phyloP scores from a whole-genome alignment of 257 asterid genomes.

The Solanum piurae region DNA sequence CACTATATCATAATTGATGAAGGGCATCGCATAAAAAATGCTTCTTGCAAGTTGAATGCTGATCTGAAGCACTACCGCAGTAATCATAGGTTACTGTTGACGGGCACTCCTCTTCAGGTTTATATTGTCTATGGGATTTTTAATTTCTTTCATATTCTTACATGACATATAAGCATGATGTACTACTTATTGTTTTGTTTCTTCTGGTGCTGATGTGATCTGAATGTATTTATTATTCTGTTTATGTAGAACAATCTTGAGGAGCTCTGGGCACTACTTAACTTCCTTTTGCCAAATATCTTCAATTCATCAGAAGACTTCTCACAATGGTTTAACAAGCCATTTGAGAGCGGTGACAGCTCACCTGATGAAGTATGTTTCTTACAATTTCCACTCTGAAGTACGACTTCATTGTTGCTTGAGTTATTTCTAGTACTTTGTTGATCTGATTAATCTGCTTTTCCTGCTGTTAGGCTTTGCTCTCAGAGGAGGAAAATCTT shows the following conservation, averaged over 20 bases:
- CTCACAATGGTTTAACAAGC: conserved; percentile 99
- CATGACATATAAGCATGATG: background rate
- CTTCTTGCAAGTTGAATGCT: conserved; percentile 99
- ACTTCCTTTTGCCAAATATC: conserved; percentile 93
- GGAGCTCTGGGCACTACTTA: conserved; percentile 98
- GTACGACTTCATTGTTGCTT: background rate
- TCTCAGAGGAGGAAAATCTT: conserved; percentile 99
- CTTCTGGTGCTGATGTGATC: background rate
- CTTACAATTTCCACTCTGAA: background rate
- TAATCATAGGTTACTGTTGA: conserved; percentile 89
- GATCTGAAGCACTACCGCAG: conserved; percentile 90
- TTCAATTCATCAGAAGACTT: conserved; percentile 97
- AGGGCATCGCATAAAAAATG: conserved; percentile 99
- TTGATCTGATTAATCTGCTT: conserved; percentile 6
- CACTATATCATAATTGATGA: conserved; percentile 94
- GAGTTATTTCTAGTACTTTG: background rate
- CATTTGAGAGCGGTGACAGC: conserved; percentile 90
- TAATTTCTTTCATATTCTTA: background rate
- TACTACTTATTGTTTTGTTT: background rate
- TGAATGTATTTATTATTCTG: conserved; percentile 2
- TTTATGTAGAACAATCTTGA: conserved; percentile 82
- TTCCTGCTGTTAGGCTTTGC: conserved; percentile 54
- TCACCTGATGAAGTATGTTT: conserved; percentile 74
- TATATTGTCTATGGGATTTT: background rate
- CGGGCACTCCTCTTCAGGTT: conserved; percentile 99